These are phyloP conservation scores for Dictyostelium capitatum DNA, from an alignment of 78 protist species.

Conservation along the genomic window DNA sequence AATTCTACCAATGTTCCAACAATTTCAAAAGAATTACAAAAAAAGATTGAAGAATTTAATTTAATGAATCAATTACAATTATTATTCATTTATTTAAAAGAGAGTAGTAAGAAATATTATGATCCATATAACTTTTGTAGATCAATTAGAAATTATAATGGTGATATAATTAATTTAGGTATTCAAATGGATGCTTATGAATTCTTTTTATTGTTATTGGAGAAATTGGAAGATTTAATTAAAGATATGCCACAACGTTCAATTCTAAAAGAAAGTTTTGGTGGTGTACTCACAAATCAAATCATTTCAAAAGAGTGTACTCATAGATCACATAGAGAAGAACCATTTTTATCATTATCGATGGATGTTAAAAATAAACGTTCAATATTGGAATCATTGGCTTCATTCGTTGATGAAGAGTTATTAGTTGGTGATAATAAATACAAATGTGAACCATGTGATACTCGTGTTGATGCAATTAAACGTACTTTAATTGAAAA, in stretches of 20 bases:
- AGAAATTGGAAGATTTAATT: constrained; percentile 86
- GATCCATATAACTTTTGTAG: constrained; percentile 70
- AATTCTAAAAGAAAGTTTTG: constrained; percentile 48
- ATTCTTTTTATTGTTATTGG: constrained; percentile 90
- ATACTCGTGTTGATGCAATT: constrained; percentile 76
- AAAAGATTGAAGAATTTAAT: constrained; percentile 3
- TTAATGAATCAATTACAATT: constrained; percentile 89
- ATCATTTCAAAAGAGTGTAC: constrained; percentile 77
- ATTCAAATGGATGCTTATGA: constrained; percentile 94
- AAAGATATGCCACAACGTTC: not conserved
- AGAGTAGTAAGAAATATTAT: constrained; percentile 58
- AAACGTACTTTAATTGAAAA: constrained; percentile 74
- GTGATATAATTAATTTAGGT: constrained; percentile 73
- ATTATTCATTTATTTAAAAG: constrained; percentile 87
- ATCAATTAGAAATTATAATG: constrained; percentile 81
- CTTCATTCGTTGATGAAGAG: constrained; percentile 89
- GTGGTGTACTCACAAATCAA: constrained; percentile 82
- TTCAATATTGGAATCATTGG: constrained; percentile 85
- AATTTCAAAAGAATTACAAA: constrained; percentile 3
- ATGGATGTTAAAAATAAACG: constrained; percentile 89
- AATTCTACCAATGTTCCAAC: not conserved
- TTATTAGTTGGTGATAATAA: constrained; percentile 95
- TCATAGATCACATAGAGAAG: constrained; percentile 86
- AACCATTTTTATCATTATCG: constrained; percentile 84
- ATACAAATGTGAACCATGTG: constrained; percentile 89